phyloP scores from a whole-genome alignment of 805 yeast species.

The Suhomyces faveliae region DNA sequence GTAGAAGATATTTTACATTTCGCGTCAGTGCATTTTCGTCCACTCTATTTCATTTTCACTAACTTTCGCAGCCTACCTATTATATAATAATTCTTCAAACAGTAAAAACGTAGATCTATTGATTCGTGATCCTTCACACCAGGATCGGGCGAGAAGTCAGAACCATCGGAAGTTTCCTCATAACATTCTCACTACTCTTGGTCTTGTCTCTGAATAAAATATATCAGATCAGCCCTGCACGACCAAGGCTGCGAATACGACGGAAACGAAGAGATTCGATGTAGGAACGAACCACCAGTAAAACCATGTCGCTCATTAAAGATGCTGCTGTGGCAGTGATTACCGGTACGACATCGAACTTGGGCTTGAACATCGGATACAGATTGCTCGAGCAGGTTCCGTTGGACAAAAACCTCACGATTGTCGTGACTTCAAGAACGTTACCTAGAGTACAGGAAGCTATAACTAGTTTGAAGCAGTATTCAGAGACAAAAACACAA shows the following conservation, averaged over 20 bases:
- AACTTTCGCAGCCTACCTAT: too few species aligned
- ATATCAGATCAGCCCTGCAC: too few species aligned
- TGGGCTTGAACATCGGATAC: slow-evolving; percentile 84
- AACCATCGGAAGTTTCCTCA: too few species aligned
- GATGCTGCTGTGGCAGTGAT: slow-evolving; percentile 38
- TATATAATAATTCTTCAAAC: too few species aligned
- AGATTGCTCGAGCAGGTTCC: slow-evolving; percentile 66
- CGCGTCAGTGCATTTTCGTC: too few species aligned
- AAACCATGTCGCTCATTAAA: slow-evolving; percentile 13
- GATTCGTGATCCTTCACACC: too few species aligned
- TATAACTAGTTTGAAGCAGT: slow-evolving; percentile 47
- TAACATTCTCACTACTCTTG: background rate
- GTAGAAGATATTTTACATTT: too few species aligned
- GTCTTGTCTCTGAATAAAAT: too few species aligned
- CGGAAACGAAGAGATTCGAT: background rate
- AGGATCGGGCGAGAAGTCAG: too few species aligned
- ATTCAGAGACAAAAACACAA: slow-evolving; percentile 26
- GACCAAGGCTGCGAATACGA: background rate
- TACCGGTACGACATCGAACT: slow-evolving; percentile 53
- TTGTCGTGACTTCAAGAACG: slow-evolving; percentile 87
- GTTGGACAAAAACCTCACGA: slow-evolving; percentile 56
- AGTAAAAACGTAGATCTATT: too few species aligned
- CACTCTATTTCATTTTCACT: too few species aligned
- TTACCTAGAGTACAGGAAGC: slow-evolving; percentile 79
- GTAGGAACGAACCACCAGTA: background rate